These are phyloP conservation scores for Conringia planisiliqua DNA, from an alignment of 345 rosid species.

Conservation along the genomic window DNA sequence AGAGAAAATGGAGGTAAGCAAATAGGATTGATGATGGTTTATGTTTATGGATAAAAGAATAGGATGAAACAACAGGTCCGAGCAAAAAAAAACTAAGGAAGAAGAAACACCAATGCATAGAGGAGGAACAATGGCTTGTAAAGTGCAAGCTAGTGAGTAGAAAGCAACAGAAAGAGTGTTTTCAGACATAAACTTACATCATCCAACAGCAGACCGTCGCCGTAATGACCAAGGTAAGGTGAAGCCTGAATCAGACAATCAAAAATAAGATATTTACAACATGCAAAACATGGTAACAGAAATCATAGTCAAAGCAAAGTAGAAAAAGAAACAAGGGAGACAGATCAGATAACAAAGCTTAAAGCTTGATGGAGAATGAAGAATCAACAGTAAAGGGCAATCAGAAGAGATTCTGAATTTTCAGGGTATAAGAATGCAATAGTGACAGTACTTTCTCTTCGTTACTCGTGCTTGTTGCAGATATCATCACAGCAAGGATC, in stretches of 20 bases:
- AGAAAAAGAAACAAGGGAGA: background rate
- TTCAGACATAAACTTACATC: slow-evolving; percentile 58
- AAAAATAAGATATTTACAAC: background rate
- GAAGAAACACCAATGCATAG: background rate
- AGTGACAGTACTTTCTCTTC: background rate
- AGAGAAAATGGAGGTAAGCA: background rate
- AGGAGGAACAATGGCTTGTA: background rate
- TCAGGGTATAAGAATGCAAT: background rate
- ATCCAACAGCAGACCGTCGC: slow-evolving; percentile 97
- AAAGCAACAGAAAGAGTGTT: background rate
- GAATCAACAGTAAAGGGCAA: background rate
- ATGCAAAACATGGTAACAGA: background rate
- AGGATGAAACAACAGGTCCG: background rate
- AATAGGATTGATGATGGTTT: background rate
- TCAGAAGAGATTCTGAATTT: background rate
- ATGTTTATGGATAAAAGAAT: background rate
- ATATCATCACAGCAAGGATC: background rate
- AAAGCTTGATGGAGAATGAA: background rate
- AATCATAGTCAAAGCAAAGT: background rate
- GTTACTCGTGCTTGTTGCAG: background rate
- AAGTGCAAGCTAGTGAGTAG: background rate
- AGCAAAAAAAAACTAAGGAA: background rate
- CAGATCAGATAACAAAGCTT: background rate
- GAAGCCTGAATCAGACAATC: slow-evolving; percentile 54
- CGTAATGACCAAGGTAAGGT: slow-evolving; percentile 83